phyloP scores from a whole-genome alignment of 176 grass and related monocot species.

The Elymus sibiricus region DNA sequence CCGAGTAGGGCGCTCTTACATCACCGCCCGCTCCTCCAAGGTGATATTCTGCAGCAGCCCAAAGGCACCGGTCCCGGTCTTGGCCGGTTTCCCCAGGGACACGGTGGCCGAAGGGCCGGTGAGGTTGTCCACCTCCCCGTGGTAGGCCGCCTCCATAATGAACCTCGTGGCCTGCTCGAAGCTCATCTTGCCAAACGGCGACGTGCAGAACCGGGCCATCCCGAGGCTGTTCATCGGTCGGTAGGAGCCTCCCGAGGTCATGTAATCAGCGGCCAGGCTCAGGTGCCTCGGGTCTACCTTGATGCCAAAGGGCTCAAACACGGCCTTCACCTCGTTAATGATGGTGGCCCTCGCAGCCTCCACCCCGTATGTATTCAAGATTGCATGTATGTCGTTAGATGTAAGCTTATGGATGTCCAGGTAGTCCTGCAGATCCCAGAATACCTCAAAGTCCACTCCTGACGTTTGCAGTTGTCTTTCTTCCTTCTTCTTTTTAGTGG shows the following conservation, averaged over 20 bases:
- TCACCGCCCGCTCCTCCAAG: background rate
- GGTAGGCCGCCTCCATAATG: slow-evolving; percentile 65
- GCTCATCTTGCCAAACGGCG: slow-evolving; percentile 90
- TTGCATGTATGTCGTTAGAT: slow-evolving; percentile 65
- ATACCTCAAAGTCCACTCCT: slow-evolving; percentile 66
- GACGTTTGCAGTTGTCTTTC: slow-evolving; percentile 37
- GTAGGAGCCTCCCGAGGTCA: slow-evolving; percentile 84
- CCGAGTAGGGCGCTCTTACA: background rate
- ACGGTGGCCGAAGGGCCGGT: slow-evolving; percentile 68
- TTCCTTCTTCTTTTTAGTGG: background rate
- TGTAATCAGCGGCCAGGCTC: slow-evolving; percentile 77
- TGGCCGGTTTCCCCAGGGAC: slow-evolving; percentile 78
- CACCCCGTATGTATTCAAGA: slow-evolving; percentile 74
- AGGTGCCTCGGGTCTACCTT: slow-evolving; percentile 65
- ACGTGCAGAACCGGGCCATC: slow-evolving; percentile 64
- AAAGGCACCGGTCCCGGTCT: slow-evolving; percentile 72
- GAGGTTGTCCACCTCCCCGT: slow-evolving; percentile 64
- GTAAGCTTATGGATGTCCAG: slow-evolving; percentile 31
- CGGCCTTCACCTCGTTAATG: slow-evolving; percentile 53
- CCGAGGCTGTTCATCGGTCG: slow-evolving; percentile 65
- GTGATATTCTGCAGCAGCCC: slow-evolving; percentile 64
- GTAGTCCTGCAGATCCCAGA: slow-evolving; percentile 56
- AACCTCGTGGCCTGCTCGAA: slow-evolving; percentile 84
- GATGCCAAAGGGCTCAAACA: slow-evolving; percentile 69
- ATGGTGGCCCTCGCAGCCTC: slow-evolving; percentile 74